phyloP scores from a whole-genome alignment of 345 rosid species.

The Eucalyptus sp. region DNA sequence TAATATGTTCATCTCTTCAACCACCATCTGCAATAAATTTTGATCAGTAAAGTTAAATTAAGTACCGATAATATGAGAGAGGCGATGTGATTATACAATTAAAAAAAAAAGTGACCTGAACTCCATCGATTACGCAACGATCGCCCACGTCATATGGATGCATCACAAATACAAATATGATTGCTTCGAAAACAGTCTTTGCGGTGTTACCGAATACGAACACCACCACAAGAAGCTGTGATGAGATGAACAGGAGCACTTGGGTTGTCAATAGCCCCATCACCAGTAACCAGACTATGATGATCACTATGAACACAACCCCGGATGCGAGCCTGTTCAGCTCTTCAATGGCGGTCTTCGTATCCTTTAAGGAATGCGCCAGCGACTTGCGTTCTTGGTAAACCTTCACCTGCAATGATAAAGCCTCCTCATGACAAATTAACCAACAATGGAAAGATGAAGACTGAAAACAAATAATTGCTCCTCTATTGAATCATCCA shows the following conservation, averaged over 20 bases:
- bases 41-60: neutral
- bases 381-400: conserved; percentile 38
- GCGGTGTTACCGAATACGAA: conserved; percentile 48
- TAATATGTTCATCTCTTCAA: conserved; percentile 63
- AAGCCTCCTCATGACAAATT: no score
- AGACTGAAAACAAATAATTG: neutral
- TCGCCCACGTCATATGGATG: conserved; percentile 69
- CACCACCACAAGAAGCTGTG: conserved; percentile 27
- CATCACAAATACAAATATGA: conserved; percentile 64
- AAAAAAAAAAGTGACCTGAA: conserved; percentile 22
- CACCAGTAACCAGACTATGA: conserved; percentile 23
- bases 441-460: neutral
- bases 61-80: neutral
- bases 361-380: conserved; percentile 44
- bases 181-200: conserved; percentile 43
- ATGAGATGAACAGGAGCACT: conserved; percentile 35
- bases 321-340: conserved; percentile 36
- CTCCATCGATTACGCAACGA: conserved; percentile 62
- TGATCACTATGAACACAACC: conserved; percentile 9
- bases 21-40: conserved; percentile 32
- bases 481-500: neutral
- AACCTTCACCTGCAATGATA: conserved; percentile 27
- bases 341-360: conserved; percentile 54
- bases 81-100: neutral
- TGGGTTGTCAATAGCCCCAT: conserved; percentile 44